Conservation (phyloP, 1,284 basidiomycete species). For the Irpex sp. region DNA sequence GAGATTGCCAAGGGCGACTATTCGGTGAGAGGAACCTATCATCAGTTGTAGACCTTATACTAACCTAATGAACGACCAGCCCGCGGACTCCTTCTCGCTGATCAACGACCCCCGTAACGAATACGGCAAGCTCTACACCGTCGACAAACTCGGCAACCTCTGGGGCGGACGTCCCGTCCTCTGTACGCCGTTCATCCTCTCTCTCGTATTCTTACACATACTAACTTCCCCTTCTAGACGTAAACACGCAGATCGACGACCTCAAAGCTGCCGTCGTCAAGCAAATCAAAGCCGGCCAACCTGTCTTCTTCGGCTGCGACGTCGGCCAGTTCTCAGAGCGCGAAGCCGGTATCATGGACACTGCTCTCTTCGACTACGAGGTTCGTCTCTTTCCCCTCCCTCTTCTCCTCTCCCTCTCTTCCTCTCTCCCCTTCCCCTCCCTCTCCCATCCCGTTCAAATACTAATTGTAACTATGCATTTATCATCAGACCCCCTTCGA, state of each 20-base stretch:
- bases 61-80: conserved; percentile 18
- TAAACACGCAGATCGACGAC: conserved; percentile 80
- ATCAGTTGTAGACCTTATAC: too few species aligned
- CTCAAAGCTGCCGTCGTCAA: conserved; percentile 81
- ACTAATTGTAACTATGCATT: too few species aligned
- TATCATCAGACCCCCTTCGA: too few species aligned
- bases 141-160: conserved; percentile 89
- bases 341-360: conserved; percentile 79
- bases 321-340: conserved; percentile 76
- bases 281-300: conserved; percentile 83
- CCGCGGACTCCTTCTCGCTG: conserved; percentile 78
- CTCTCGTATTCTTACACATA: too few species aligned
- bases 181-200: too few species aligned
- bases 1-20: conserved; percentile 44
- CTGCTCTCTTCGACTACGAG: conserved; percentile 77
- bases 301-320: conserved; percentile 94
- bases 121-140: conserved; percentile 83
- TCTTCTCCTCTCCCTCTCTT: too few species aligned
- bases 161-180: conserved; percentile 81
- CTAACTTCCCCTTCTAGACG: conserved; percentile 45
- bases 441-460: too few species aligned
- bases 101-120: conserved; percentile 93
- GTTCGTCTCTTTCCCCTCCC: too few species aligned
- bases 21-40: too few species aligned
- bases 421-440: too few species aligned